These are phyloP conservation scores for Suillus subaureus DNA, from an alignment of 768 basidiomycete species.

Conservation along the genomic window DNA sequence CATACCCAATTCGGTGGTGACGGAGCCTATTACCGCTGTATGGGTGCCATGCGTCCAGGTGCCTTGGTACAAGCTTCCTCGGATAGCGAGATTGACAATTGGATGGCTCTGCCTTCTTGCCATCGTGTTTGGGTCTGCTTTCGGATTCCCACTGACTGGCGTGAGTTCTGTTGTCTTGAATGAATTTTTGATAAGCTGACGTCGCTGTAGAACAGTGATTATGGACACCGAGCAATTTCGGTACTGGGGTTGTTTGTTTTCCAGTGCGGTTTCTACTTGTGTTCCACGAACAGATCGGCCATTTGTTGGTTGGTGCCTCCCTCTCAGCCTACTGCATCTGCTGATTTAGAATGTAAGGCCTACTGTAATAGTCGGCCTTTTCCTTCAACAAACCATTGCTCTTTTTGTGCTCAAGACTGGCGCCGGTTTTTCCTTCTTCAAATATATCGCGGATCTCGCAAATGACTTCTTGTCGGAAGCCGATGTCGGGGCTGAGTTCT, in stretches of 20 bases:
- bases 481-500: conserved; percentile 73
- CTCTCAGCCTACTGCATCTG: conserved; percentile 51
- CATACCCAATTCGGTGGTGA: conserved; percentile 70
- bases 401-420: conserved; percentile 86
- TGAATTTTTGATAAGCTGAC: conserved; percentile 18
- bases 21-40: conserved; percentile 68
- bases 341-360: conserved; percentile 71
- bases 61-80: conserved; percentile 69
- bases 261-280: conserved; percentile 72
- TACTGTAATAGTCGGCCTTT: conserved; percentile 85
- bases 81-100: conserved; percentile 54
- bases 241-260: conserved; percentile 80
- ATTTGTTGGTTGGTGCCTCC: conserved; percentile 67
- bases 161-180: conserved; percentile 38
- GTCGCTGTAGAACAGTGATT: conserved; percentile 53
- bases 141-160: conserved; percentile 67
- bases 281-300: conserved; percentile 60
- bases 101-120: conserved; percentile 80
- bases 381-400: conserved; percentile 83
- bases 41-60: conserved; percentile 68
- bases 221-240: conserved; percentile 80
- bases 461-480: conserved; percentile 75
- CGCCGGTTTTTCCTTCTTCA: conserved; percentile 84
- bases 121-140: conserved; percentile 85
- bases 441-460: conserved; percentile 79